A percentile compares a stretch with the other conserved stretches of the same genome.
phyloP scores from a whole-genome alignment of 148 eudicot species.

The Rhododendron griersonianum region DNA sequence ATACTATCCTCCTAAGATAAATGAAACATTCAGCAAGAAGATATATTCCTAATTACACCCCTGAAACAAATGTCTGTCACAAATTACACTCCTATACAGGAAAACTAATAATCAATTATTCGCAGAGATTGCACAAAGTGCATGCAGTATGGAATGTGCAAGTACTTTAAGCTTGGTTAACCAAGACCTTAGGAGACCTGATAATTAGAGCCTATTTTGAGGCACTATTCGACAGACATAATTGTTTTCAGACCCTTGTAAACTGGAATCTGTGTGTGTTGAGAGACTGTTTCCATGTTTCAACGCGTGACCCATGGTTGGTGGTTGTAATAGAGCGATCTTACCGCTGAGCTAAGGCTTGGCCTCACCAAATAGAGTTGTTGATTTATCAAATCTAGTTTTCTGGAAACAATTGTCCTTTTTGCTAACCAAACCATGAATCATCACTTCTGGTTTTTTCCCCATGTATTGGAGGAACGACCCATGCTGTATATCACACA shows the following conservation, averaged over 20 bases:
- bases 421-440: neutral
- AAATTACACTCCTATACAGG: too few relatives aligned
- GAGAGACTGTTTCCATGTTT: neutral
- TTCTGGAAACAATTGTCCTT: neutral
- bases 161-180: neutral
- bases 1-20: constrained; percentile 3
- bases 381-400: neutral
- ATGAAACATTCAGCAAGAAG: neutral
- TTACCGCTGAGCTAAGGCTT: neutral
- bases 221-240: neutral
- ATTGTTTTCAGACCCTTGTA: neutral
- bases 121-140: neutral
- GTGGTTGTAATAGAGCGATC: neutral
- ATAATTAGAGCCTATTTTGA: neutral
- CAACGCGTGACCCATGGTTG: neutral
- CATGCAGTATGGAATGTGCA: neutral
- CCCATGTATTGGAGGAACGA: neutral
- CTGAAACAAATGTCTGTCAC: neutral
- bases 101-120: too few relatives aligned
- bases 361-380: neutral
- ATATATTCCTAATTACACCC: neutral
- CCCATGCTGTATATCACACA: neutral
- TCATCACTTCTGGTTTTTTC: neutral
- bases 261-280: neutral
- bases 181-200: neutral